Conservation (phyloP, 148 eudicot genomes). For the Nyssa sinensis region DNA sequence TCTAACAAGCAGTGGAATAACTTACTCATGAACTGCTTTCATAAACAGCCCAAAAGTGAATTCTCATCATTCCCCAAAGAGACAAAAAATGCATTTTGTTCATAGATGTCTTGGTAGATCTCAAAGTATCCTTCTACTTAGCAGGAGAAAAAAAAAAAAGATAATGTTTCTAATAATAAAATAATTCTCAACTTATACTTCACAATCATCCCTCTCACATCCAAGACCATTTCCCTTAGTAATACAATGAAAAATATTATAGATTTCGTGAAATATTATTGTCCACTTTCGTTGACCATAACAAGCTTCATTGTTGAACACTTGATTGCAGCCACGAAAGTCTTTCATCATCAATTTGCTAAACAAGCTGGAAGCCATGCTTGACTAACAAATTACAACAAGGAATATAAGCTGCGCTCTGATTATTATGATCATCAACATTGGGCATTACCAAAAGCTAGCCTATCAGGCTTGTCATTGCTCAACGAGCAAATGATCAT, state of each 20-base stretch:
- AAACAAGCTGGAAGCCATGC: not conserved
- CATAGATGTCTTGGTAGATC: too few relatives aligned
- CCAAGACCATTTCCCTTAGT: too few relatives aligned
- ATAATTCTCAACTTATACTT: too few relatives aligned
- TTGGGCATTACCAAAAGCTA: not conserved
- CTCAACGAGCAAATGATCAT: not conserved
- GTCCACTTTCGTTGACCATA: not conserved
- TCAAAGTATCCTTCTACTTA: too few relatives aligned
- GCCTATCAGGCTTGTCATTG: not conserved
- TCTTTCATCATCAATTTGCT: not conserved
- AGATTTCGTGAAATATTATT: not conserved
- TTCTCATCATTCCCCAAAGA: too few relatives aligned
- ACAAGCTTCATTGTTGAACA: not conserved
- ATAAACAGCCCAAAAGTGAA: not conserved
- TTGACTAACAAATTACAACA: too few relatives aligned
- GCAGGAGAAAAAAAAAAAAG: too few relatives aligned
- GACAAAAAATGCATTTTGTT: too few relatives aligned
- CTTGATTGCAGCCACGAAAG: too few relatives aligned
- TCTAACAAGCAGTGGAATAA: not conserved
- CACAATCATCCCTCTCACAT: too few relatives aligned
- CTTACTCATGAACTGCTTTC: not conserved
- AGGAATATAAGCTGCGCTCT: not conserved
- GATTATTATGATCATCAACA: not conserved
- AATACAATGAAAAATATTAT: too few relatives aligned
- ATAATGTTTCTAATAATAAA: too few relatives aligned